Evolutionary conservation across 805 yeast species (phyloP).

Genomic region (Kluyveromyces nonfermentans): DNA sequence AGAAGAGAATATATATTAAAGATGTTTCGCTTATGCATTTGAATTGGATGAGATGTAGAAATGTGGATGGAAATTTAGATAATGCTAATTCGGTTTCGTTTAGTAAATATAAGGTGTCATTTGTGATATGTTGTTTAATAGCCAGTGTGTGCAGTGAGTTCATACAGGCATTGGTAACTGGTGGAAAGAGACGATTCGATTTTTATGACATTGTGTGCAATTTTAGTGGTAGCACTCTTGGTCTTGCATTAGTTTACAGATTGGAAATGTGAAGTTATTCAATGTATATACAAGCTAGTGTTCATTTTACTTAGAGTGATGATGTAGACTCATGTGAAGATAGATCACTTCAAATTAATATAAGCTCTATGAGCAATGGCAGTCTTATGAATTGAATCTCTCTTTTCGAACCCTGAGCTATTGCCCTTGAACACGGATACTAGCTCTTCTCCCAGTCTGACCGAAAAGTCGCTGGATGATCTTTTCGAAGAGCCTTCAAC

Average conservation of each 20-base stretch:
- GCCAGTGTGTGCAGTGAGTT: constrained; percentile 45
- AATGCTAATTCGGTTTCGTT: background rate
- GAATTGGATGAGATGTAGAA: background rate
- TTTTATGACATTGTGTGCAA: constrained; percentile 36
- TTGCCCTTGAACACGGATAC: constrained; percentile 67
- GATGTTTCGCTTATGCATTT: too few relatives aligned
- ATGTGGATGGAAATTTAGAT: too few relatives aligned
- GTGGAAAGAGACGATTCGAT: constrained; percentile 39
- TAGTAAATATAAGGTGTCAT: constrained; percentile 25
- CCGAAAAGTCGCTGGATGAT: constrained; percentile 71
- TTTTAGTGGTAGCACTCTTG: constrained; percentile 22
- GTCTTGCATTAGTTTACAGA: constrained; percentile 8
- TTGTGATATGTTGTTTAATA: constrained; percentile 36
- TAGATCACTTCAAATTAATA: constrained; percentile 35
- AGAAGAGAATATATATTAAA: constrained; percentile 13
- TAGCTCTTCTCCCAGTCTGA: constrained; percentile 86
- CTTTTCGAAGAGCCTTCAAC: constrained; percentile 75
- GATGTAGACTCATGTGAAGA: background rate
- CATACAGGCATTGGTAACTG: constrained; percentile 30
- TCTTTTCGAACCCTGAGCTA: constrained; percentile 76
- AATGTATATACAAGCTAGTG: background rate
- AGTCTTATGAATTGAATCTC: constrained; percentile 69
- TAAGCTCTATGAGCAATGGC: constrained; percentile 87
- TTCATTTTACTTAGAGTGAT: constrained; percentile 1
- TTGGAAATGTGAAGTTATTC: background rate